Percentiles rank a stretch among this genome's conserved stretches.
Evolutionary conservation across 148 eudicot genomes (phyloP).

Genomic region (Vaccinium corymbosum): DNA sequence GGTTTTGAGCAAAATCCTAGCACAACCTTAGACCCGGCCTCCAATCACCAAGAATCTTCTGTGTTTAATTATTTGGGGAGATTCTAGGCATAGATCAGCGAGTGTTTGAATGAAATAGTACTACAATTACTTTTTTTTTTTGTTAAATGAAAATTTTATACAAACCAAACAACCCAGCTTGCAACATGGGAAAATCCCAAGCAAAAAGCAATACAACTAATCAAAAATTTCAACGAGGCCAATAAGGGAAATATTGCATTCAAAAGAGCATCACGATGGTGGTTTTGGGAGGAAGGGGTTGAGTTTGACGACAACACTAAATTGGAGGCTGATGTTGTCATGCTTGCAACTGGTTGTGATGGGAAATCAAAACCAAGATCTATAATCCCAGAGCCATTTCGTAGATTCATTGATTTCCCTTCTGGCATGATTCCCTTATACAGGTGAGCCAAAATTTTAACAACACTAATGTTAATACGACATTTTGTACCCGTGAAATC

Average conservation of each 20-base stretch:
- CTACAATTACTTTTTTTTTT: too few relatives aligned
- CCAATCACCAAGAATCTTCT: too few relatives aligned
- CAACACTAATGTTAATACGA: not conserved
- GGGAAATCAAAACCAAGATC: slow-evolving; percentile 66
- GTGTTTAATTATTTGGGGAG: too few relatives aligned
- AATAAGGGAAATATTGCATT: slow-evolving; percentile 67
- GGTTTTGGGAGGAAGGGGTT: slow-evolving; percentile 75
- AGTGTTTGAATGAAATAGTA: too few relatives aligned
- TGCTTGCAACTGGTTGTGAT: slow-evolving; percentile 86
- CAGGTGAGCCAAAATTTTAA: slow-evolving; percentile 29
- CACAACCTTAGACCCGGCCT: too few relatives aligned
- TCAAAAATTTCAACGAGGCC: slow-evolving; percentile 46
- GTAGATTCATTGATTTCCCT: slow-evolving; percentile 56
- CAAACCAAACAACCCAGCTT: too few relatives aligned
- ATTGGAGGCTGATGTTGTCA: slow-evolving; percentile 75
- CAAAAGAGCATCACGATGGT: slow-evolving; percentile 63
- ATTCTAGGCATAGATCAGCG: too few relatives aligned
- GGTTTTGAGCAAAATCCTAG: too few relatives aligned
- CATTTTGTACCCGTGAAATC: not conserved
- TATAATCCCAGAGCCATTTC: slow-evolving; percentile 69
- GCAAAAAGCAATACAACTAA: too few relatives aligned
- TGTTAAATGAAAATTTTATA: too few relatives aligned
- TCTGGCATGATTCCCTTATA: slow-evolving; percentile 83
- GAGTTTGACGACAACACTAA: slow-evolving; percentile 60
- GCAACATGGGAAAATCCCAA: too few relatives aligned